Evolutionary conservation across 768 basidiomycete species (phyloP).

Genomic region (Pleurotus djamor): DNA sequence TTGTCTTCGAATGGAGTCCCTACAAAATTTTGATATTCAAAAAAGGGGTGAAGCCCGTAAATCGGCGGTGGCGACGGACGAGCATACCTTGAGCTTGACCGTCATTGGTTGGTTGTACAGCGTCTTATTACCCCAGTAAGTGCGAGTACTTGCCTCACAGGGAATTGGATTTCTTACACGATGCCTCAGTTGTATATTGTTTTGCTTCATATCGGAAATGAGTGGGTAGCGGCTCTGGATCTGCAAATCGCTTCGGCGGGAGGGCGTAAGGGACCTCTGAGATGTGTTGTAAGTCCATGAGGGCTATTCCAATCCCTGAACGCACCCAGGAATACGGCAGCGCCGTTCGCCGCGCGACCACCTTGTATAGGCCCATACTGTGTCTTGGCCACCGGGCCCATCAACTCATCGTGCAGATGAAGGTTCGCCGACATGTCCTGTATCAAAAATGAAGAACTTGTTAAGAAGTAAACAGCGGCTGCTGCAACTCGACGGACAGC

Average conservation of each 20-base stretch:
- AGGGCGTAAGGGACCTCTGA: slow-evolving; percentile 75
- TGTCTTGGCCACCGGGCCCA: slow-evolving; percentile 46
- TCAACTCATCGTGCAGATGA: slow-evolving; percentile 60
- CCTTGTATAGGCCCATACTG: slow-evolving; percentile 55
- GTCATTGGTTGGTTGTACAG: slow-evolving; percentile 60
- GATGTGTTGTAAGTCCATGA: neutral
- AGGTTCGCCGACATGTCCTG: slow-evolving; percentile 12
- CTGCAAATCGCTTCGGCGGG: slow-evolving; percentile 61
- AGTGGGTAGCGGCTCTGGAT: slow-evolving; percentile 55
- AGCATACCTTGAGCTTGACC: slow-evolving; percentile 64
- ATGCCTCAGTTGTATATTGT: slow-evolving; percentile 59
- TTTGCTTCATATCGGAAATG: slow-evolving; percentile 55
- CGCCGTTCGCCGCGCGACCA: slow-evolving; percentile 57
- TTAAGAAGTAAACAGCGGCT: too few species aligned
- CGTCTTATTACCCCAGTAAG: slow-evolving; percentile 36
- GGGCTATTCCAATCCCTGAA: neutral
- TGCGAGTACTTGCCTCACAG: neutral
- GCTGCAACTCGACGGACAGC: too few species aligned
- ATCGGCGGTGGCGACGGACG: neutral
- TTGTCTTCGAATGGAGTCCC: slow-evolving; percentile 51
- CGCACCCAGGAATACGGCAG: slow-evolving; percentile 64
- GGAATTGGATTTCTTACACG: slow-evolving; percentile 37
- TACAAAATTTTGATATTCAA: slow-evolving; percentile 15
- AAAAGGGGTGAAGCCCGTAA: neutral
- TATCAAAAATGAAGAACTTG: neutral